Percentiles rank a stretch among this genome's conserved stretches.
Conservation (phyloP, 208 protist genomes). For the Leishmania guyanensis region DNA sequence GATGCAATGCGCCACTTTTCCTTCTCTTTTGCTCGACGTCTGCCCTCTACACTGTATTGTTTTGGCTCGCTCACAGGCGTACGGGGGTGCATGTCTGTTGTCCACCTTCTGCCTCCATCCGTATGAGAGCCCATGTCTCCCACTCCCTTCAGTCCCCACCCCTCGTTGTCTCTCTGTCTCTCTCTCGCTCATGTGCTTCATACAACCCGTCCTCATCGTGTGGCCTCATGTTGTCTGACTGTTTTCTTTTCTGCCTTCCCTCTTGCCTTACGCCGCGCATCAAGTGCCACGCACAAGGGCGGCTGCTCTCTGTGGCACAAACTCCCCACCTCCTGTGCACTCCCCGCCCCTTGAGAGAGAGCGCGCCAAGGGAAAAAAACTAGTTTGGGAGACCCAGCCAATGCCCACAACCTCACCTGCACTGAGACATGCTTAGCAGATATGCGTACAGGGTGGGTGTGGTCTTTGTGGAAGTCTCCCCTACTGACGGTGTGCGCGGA, state of each 20-base stretch:
- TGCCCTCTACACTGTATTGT: too few species aligned
- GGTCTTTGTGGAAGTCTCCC: background rate
- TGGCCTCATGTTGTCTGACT: background rate
- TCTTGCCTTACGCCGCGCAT: background rate
- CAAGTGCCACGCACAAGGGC: background rate
- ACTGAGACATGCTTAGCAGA: background rate
- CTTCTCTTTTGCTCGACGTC: too few species aligned
- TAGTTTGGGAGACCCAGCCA: background rate
- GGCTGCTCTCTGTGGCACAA: background rate
- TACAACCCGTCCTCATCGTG: background rate
- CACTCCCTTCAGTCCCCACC: background rate
- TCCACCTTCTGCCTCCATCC: too few species aligned
- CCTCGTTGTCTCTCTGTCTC: too few species aligned
- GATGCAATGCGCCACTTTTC: too few species aligned
- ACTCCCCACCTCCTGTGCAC: background rate
- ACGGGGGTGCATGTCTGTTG: too few species aligned
- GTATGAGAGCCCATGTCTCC: background rate
- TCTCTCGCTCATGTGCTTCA: background rate
- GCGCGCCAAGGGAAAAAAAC: background rate
- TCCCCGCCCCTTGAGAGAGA: background rate
- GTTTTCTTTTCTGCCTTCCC: background rate
- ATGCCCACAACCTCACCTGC: background rate
- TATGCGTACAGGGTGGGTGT: background rate
- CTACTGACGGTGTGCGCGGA: background rate
- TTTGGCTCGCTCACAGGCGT: too few species aligned